Percentiles rank a stretch among this genome's conserved stretches.
phyloP scores from a whole-genome alignment of 164 flowering plant species.

The Magnolia kwangsiensis region DNA sequence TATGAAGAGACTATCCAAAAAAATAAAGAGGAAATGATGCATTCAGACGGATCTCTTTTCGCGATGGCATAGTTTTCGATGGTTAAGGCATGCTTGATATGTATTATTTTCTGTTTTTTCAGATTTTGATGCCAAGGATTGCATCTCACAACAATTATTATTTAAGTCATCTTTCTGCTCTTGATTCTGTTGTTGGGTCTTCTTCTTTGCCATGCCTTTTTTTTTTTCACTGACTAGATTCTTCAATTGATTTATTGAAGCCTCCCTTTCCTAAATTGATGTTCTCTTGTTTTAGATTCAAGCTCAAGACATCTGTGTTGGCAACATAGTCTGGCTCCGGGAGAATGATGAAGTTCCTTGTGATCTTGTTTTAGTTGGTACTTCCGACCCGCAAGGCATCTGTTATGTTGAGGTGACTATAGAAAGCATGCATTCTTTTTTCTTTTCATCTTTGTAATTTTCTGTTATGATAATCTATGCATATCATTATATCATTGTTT shows the following conservation, averaged over 20 bases:
- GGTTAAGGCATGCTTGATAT: not conserved
- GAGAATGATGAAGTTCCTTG: conserved; percentile 99
- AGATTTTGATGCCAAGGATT: not conserved
- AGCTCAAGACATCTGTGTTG: conserved; percentile 89
- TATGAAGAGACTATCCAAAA: no score
- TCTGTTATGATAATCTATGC: no score
- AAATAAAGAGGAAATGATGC: no score
- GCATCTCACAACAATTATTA: no score
- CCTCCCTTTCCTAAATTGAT: not conserved
- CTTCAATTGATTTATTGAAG: not conserved
- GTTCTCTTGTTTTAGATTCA: conserved; percentile 47
- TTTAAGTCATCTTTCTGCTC: not conserved
- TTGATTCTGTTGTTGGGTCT: not conserved
- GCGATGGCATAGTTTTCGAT: not conserved
- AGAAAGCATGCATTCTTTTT: not conserved
- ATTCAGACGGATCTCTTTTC: no score
- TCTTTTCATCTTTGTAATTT: not conserved
- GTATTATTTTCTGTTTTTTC: not conserved
- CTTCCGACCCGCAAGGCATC: conserved; percentile 85
- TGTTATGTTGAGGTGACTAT: conserved; percentile 85
- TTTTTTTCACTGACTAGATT: not conserved
- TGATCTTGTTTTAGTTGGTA: conserved; percentile 93
- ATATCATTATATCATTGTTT: no score
- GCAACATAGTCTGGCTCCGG: conserved; percentile 92
- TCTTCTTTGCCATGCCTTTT: not conserved